A percentile compares a stretch with the other conserved stretches of the same genome.
Conservation (phyloP, 805 yeast genomes). For the Maudiozyma saulgeensis region DNA sequence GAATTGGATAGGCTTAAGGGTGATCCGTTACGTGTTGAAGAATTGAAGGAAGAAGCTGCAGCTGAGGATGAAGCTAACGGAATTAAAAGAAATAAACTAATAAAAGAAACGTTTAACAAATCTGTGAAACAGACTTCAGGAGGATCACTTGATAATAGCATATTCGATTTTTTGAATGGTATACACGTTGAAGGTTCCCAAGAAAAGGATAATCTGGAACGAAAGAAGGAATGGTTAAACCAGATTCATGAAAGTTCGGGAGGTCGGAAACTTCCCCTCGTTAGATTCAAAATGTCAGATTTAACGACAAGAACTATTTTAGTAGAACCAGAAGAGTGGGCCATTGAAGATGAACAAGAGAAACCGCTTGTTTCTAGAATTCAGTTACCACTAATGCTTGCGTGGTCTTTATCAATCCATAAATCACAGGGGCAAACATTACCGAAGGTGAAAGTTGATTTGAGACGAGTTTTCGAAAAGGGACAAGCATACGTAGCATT, state of each 20-base stretch:
- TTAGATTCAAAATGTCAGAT: slow-evolving; percentile 63
- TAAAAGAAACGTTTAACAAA: slow-evolving; percentile 19
- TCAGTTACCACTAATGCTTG: slow-evolving; percentile 82
- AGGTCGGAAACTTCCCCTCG: slow-evolving; percentile 57
- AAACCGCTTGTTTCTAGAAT: slow-evolving; percentile 57
- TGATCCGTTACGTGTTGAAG: slow-evolving; percentile 10
- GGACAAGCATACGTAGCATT: slow-evolving; percentile 97
- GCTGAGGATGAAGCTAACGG: slow-evolving; percentile 12
- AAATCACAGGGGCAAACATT: slow-evolving; percentile 93
- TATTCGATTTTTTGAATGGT: slow-evolving; percentile 39
- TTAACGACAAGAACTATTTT: slow-evolving; percentile 66
- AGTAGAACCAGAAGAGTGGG: slow-evolving; percentile 77
- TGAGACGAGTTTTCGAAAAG: slow-evolving; percentile 66
- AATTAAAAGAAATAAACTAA: slow-evolving; percentile 11
- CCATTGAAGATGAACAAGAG: slow-evolving; percentile 64
- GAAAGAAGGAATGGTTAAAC: slow-evolving; percentile 40
- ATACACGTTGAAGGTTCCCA: slow-evolving; percentile 15
- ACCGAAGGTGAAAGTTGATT: slow-evolving; percentile 66
- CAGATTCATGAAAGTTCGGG: slow-evolving; percentile 36
- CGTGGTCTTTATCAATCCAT: slow-evolving; percentile 95
- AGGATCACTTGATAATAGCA: slow-evolving; percentile 33
- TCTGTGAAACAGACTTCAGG: slow-evolving; percentile 6
- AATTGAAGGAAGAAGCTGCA: slow-evolving; percentile 8
- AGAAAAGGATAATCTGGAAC: slow-evolving; percentile 29
- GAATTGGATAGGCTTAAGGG: slow-evolving; percentile 12